A percentile compares a stretch with the other conserved stretches of the same genome.
Conservation (phyloP, 257 asterid species). For the Paulownia fortunei region DNA sequence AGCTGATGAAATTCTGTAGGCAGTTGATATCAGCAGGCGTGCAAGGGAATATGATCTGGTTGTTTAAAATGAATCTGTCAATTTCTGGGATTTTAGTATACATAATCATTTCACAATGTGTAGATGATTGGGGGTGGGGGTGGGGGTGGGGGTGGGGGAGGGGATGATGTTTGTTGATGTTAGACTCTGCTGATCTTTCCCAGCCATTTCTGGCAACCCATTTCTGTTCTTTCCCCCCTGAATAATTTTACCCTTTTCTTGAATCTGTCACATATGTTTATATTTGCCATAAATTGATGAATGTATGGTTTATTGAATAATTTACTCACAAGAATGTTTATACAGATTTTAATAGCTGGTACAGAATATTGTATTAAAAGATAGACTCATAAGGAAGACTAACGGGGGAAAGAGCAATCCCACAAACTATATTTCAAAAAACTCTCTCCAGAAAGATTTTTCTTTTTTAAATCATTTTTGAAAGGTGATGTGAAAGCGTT, state of each 20-base stretch:
- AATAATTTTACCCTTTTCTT: too few relatives aligned
- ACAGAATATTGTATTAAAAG: neutral
- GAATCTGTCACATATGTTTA: constrained; percentile 14
- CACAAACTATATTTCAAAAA: constrained; percentile 55
- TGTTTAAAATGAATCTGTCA: too few relatives aligned
- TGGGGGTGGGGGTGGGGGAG: too few relatives aligned
- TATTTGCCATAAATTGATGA: constrained; percentile 12
- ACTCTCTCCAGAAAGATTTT: constrained; percentile 48
- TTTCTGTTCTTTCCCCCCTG: neutral
- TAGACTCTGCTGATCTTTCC: neutral
- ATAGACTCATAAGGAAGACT: neutral
- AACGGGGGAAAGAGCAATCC: constrained; percentile 41
- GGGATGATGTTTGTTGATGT: neutral
- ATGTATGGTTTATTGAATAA: constrained; percentile 31
- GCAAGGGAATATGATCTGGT: neutral
- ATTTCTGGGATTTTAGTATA: too few relatives aligned
- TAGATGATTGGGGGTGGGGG: too few relatives aligned
- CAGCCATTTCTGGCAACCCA: too few relatives aligned
- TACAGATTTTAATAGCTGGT: constrained; percentile 23
- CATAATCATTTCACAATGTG: too few relatives aligned
- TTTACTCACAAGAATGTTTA: constrained; percentile 24
- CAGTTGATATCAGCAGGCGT: neutral
- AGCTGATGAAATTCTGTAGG: neutral
- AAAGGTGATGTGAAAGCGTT: too few relatives aligned
- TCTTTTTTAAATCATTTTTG: constrained; percentile 44